phyloP scores from a whole-genome alignment of 768 basidiomycete genomes.

The Suillus clintonianus region DNA sequence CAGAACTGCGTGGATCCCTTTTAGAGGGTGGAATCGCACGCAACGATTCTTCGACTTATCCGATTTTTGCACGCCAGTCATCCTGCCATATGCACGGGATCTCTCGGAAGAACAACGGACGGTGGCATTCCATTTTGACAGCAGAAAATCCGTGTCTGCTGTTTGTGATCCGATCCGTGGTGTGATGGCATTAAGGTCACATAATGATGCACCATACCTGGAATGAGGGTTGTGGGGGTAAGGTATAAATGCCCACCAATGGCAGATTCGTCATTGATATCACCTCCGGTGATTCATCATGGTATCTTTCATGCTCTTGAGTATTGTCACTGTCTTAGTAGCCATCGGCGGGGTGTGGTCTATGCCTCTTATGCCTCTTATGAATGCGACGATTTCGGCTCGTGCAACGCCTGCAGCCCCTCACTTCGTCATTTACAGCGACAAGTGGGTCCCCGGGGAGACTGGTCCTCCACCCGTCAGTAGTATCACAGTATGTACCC shows the following conservation, averaged over 20 bases:
- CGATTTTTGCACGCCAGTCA: neutral
- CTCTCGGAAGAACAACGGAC: too few species aligned
- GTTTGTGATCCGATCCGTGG: too few species aligned
- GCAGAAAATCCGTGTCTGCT: neutral
- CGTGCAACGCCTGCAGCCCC: slow-evolving; percentile 30
- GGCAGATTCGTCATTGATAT: too few species aligned
- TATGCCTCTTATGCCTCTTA: neutral
- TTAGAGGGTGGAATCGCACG: neutral
- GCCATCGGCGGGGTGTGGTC: neutral
- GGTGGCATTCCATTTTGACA: neutral
- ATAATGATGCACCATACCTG: neutral
- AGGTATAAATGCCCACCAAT: slow-evolving; percentile 4
- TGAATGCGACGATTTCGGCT: neutral
- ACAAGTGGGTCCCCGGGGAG: slow-evolving; percentile 37
- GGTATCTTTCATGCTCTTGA: slow-evolving; percentile 2
- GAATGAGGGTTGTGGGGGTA: neutral
- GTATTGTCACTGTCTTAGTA: neutral
- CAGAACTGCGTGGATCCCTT: neutral
- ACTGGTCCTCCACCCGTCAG: slow-evolving; percentile 38
- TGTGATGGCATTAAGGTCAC: too few species aligned
- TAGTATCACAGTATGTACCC: slow-evolving; percentile 29
- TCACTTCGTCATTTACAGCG: slow-evolving; percentile 42
- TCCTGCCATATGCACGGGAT: neutral
- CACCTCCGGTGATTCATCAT: slow-evolving; percentile 1
- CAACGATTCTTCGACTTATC: neutral